Evolutionary conservation across 805 yeast genomes (phyloP).

Genomic region (Kodamaea lidongshanica): DNA sequence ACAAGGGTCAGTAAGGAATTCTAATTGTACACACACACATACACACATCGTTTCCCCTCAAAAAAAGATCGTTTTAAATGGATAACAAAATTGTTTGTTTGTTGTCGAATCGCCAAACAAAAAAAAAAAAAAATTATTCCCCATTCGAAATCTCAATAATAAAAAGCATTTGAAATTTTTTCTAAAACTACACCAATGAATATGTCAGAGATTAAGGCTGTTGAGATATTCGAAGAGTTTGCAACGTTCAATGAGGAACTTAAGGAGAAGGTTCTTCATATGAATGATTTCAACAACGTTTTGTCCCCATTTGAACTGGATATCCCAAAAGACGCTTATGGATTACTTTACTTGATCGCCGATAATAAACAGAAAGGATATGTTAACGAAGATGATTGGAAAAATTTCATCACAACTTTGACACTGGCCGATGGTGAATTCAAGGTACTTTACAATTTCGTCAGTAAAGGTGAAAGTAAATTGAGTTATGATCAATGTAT

Average conservation of each 20-base stretch:
- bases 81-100: too few relatives aligned
- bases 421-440: constrained; percentile 34
- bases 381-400: constrained; percentile 65
- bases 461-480: constrained; percentile 15
- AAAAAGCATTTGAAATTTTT: too few relatives aligned
- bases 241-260: constrained; percentile 20
- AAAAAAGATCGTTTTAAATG: too few relatives aligned
- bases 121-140: too few relatives aligned
- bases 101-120: too few relatives aligned
- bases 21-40: too few relatives aligned
- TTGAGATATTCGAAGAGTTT: constrained; percentile 33
- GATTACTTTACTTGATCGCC: constrained; percentile 70
- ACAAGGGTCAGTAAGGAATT: too few relatives aligned
- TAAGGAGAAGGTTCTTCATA: constrained; percentile 21
- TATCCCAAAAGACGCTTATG: constrained; percentile 30
- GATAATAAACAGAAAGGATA: constrained; percentile 69
- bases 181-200: too few relatives aligned
- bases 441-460: constrained; percentile 48
- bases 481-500: constrained; percentile 32
- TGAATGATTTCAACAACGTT: constrained; percentile 32
- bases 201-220: constrained; percentile 14
- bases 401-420: constrained; percentile 56
- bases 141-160: too few relatives aligned
- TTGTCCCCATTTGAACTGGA: constrained; percentile 39
- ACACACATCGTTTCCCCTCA: too few relatives aligned